Percentiles rank a stretch among this genome's conserved stretches.
Evolutionary conservation across 192 early-diverging fungal species (phyloP).

Genomic region (Irineochytrium annulatum): DNA sequence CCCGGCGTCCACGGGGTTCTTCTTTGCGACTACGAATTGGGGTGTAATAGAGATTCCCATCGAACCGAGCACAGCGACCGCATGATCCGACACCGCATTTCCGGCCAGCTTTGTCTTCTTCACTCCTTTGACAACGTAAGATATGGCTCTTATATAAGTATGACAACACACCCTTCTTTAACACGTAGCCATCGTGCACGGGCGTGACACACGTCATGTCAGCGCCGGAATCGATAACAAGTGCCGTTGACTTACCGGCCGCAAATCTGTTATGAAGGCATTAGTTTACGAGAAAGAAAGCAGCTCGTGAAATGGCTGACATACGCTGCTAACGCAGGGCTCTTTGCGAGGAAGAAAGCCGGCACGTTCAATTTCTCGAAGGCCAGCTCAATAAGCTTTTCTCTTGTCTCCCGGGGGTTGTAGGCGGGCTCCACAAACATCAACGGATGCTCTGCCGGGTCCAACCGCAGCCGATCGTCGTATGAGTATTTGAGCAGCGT

Average conservation of each 20-base stretch:
- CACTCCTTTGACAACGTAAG: conserved; percentile 29
- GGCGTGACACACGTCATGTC: conserved; percentile 84
- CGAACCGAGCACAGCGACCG: conserved; percentile 57
- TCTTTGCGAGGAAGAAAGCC: conserved; percentile 90
- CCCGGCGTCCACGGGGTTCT: conserved; percentile 67
- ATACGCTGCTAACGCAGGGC: conserved; percentile 87
- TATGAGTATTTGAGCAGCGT: conserved; percentile 87
- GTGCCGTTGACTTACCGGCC: conserved; percentile 76
- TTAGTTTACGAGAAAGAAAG: conserved; percentile 1
- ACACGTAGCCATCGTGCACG: conserved; percentile 94
- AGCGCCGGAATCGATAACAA: conserved; percentile 92
- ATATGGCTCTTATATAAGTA: not conserved
- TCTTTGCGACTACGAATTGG: conserved; percentile 77
- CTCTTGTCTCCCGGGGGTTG: conserved; percentile 77
- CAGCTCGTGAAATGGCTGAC: conserved; percentile 17
- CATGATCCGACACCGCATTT: conserved; percentile 74
- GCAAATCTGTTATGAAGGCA: conserved; percentile 62
- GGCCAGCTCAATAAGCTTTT: conserved; percentile 85
- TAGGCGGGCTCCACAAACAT: conserved; percentile 89
- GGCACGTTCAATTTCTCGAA: conserved; percentile 92
- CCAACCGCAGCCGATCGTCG: conserved; percentile 61
- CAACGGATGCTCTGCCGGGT: conserved; percentile 84
- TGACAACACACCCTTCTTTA: conserved; percentile 74
- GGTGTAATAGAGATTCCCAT: conserved; percentile 62
- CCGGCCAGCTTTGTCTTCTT: conserved; percentile 73